These are phyloP conservation scores for Cladosporium oxysporum DNA, from an alignment of 2,329 filamentous ascomycete species.

Conservation along the genomic window DNA sequence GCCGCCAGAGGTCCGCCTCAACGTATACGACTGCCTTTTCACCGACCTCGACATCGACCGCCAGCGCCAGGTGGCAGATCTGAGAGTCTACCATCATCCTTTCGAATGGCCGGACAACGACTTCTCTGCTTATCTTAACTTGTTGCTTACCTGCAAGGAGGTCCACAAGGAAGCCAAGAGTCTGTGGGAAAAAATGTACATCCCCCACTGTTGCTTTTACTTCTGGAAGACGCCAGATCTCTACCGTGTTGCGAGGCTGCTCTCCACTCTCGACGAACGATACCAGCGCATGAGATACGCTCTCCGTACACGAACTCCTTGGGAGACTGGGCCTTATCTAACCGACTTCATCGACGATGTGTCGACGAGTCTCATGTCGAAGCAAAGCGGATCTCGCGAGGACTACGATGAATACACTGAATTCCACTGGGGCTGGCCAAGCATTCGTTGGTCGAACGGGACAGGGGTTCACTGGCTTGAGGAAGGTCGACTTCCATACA, in stretches of 20 bases:
- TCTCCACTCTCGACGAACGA: no score
- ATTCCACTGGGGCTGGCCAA: not conserved
- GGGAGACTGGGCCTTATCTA: no score
- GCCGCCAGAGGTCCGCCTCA: slow-evolving; percentile 17
- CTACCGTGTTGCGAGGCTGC: not conserved
- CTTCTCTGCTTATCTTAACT: not conserved
- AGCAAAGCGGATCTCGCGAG: not conserved
- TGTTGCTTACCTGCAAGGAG: slow-evolving; percentile 2
- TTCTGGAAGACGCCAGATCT: not conserved
- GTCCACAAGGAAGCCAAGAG: not conserved
- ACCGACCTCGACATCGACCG: not conserved
- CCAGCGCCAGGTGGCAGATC: not conserved
- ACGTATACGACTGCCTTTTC: slow-evolving; percentile 14
- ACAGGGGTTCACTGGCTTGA: no score
- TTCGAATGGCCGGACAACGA: not conserved
- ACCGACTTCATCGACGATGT: no score
- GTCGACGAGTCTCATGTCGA: not conserved
- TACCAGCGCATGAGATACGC: not conserved
- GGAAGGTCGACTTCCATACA: no score
- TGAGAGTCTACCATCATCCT: not conserved
- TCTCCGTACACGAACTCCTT: no score
- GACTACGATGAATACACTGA: not conserved
- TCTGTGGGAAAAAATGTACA: not conserved
- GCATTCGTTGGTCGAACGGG: not conserved
- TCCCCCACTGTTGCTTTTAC: not conserved